Conservation (phyloP, 208 protist genomes). For the Acanthamoeba royreba region DNA sequence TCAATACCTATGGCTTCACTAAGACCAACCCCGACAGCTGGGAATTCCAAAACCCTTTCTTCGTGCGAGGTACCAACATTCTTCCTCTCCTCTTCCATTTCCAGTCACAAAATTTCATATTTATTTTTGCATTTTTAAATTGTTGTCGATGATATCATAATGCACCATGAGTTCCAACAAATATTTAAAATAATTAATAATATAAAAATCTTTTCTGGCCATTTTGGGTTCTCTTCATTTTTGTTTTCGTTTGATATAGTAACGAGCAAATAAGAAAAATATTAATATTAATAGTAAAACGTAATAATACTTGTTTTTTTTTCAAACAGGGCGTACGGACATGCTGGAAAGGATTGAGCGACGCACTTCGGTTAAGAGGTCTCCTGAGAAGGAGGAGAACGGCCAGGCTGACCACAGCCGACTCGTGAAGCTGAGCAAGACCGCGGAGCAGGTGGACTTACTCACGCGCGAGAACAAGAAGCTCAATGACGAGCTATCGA, state of each 20-base stretch:
- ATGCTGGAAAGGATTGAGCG: neutral
- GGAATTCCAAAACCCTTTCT: conserved; percentile 22
- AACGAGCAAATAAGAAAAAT: no score
- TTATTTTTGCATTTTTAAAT: no score
- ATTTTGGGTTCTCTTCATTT: no score
- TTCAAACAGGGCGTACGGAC: neutral
- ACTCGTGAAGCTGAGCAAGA: neutral
- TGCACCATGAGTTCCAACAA: no score
- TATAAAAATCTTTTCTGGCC: no score
- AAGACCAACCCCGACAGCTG: conserved; percentile 42
- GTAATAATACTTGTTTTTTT: no score
- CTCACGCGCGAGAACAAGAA: neutral
- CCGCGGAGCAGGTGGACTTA: neutral
- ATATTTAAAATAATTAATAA: no score
- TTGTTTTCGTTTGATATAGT: no score
- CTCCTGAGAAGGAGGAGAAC: neutral
- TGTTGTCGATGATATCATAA: no score
- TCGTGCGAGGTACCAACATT: neutral
- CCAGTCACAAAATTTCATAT: no score
- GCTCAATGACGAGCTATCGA: neutral
- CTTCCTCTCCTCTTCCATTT: no score
- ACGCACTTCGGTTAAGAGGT: neutral
- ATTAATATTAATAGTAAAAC: no score
- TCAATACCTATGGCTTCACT: conserved; percentile 71
- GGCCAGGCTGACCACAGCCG: neutral